Base-by-base conservation (phyloP, 1,284 basidiomycete species). In the Tilletiaria anomala region DNA sequence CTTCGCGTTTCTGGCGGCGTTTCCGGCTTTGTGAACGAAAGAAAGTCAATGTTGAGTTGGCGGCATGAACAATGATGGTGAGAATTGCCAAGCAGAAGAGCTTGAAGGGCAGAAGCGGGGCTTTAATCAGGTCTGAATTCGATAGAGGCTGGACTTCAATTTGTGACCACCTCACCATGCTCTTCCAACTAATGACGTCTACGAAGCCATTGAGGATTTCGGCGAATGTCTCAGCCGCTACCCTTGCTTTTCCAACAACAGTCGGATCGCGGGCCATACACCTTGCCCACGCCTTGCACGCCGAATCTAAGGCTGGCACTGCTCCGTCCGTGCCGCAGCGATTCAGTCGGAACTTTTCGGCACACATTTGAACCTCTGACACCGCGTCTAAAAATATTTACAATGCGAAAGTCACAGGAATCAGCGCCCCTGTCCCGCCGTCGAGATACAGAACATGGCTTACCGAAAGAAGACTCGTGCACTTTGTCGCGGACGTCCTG, bases 161-260 rank as follows among this genome's bases (percentile, higher is more conserved):
- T n/a, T n/a, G n/a, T n/a, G n/a, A n/a, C n/a, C n/a, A n/a, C n/a
- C 79, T 68, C 51, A 83, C 85, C 71, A 96, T 73, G 14, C 86
- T 89, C 71, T 91, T 93, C 85, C 87, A 94, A 68, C 81, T 88
- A 65, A 96, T 89, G 33, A 83, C 81, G 64, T 96, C 91, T 21
- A 96, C 83, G 65, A 97, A 97, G 6, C 84, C 79, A 67, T 96
- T 93, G 56, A 94, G 79, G 29, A 94, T 83, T 57, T 93, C 89
- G 37, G 86, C 91, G 67, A 96, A 81, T 37, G 91, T 80, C 71
- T 96, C 87, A 40, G 91, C 88, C 35, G 83, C 80, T 53, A 96
- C 82, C 51, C 78, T 78, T 42, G 87, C 83, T 38, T 85, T 80
- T 1, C 87, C 87, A 17, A 93, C 78, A 26, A 82, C 79, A 19